phyloP scores from a whole-genome alignment of 352 stramenopile species.

The Globisporangium viniferum region DNA sequence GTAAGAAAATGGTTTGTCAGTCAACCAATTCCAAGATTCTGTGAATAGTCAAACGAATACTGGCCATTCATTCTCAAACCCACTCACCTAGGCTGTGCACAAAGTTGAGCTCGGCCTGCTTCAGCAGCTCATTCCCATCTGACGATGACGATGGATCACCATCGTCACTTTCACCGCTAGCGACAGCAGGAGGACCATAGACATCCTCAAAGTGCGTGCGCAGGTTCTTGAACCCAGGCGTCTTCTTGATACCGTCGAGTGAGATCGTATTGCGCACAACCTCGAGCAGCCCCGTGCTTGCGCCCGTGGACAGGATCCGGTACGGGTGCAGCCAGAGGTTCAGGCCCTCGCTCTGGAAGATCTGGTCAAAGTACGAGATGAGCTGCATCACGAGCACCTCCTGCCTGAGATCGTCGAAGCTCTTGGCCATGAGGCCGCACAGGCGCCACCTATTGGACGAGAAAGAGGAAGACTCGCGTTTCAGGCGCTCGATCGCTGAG shows the following conservation, averaged over 20 bases:
- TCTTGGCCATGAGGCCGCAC: conserved; percentile 94
- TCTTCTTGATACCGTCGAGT: conserved; percentile 96
- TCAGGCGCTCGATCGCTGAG: conserved; percentile 40
- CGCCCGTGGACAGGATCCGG: conserved; percentile 94
- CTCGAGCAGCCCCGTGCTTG: conserved; percentile 94
- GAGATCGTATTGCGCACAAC: conserved; percentile 95
- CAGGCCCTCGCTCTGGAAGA: conserved; percentile 90
- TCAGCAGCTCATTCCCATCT: conserved; percentile 32
- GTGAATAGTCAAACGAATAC: background rate
- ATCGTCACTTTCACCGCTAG: conserved; percentile 40
- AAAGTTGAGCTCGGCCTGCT: conserved; percentile 76
- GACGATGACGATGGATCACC: conserved; percentile 1
- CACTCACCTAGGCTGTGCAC: conserved; percentile 76
- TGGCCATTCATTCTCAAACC: background rate
- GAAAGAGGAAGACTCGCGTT: conserved; percentile 3
- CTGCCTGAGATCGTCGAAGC: conserved; percentile 96
- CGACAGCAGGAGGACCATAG: conserved; percentile 72
- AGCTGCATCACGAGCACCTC: conserved; percentile 98
- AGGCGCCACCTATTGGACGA: conserved; percentile 36
- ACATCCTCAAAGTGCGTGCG: conserved; percentile 91
- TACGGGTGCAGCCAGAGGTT: conserved; percentile 94
- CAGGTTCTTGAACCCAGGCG: conserved; percentile 78
- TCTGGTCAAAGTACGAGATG: conserved; percentile 93
- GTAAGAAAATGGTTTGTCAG: background rate
- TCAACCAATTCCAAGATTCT: conserved; percentile 13